phyloP scores from a whole-genome alignment of 2,329 filamentous ascomycete species.

The Raffaelea arxii region DNA sequence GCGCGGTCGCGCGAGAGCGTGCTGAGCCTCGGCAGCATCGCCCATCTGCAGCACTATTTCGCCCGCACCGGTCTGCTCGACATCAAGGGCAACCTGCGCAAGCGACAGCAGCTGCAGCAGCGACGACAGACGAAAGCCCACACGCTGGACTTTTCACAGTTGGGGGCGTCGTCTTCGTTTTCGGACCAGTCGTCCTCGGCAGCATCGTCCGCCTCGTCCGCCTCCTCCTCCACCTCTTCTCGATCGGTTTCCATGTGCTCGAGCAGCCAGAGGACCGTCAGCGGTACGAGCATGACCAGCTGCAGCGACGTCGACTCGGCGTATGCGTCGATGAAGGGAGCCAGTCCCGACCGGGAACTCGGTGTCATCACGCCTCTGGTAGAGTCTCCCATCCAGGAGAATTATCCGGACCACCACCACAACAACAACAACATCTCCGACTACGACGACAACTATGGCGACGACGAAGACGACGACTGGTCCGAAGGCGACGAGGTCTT shows the following conservation, averaged over 20 bases:
- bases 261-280: neutral
- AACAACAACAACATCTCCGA: slow-evolving; percentile 17
- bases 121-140: too few species aligned
- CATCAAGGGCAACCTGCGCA: slow-evolving; percentile 78
- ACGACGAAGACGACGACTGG: slow-evolving; percentile 28
- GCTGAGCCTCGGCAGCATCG: slow-evolving; percentile 91
- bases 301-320: slow-evolving; percentile 45
- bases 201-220: too few species aligned
- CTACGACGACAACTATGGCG: slow-evolving; percentile 22
- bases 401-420: slow-evolving; percentile 20
- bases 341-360: slow-evolving; percentile 39
- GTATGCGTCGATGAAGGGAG: slow-evolving; percentile 48
- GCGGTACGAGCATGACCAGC: slow-evolving; percentile 17
- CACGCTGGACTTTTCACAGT: slow-evolving; percentile 48
- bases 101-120: slow-evolving; percentile 43
- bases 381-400: slow-evolving; percentile 37
- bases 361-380: slow-evolving; percentile 23
- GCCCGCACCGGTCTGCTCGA: slow-evolving; percentile 87
- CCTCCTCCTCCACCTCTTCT: too few species aligned
- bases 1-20: slow-evolving; percentile 88
- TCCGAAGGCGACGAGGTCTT: slow-evolving; percentile 44
- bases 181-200: slow-evolving; percentile 23
- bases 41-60: slow-evolving; percentile 97
- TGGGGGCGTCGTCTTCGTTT: slow-evolving; percentile 31
- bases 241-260: too few species aligned